Evolutionary conservation across 2,329 filamentous ascomycete species (phyloP).

Genomic region (Dothidotthia symphoricarpi): DNA sequence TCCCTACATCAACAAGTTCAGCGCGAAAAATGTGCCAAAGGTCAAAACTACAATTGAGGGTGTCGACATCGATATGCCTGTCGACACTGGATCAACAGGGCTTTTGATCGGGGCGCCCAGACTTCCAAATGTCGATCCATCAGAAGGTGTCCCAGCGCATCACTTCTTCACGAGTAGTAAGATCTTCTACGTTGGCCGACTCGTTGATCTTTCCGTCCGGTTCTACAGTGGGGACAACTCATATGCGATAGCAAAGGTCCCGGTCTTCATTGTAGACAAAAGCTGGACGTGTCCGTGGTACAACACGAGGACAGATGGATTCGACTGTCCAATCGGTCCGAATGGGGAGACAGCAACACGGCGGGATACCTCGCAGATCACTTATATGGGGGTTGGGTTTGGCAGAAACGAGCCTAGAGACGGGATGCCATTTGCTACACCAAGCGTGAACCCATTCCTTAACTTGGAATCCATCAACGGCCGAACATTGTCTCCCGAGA

Average conservation of each 20-base stretch:
- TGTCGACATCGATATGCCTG: conserved; percentile 31
- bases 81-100: conserved; percentile 40
- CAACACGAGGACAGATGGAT: conserved; percentile 18
- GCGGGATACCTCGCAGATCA: conserved; percentile 31
- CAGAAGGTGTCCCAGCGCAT: conserved; percentile 27
- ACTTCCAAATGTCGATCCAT: conserved; percentile 25
- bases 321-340: conserved; percentile 32
- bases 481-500: conserved; percentile 3
- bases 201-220: conserved; percentile 28
- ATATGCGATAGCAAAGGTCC: conserved; percentile 26
- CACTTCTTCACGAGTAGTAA: conserved; percentile 38
- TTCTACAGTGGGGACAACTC: conserved; percentile 25
- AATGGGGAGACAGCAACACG: conserved; percentile 22
- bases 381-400: conserved; percentile 41
- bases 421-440: conserved; percentile 30
- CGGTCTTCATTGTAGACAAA: conserved; percentile 35
- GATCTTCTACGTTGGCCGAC: conserved; percentile 35
- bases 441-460: conserved; percentile 36
- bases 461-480: conserved; percentile 34
- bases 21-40: conserved; percentile 23
- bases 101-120: conserved; percentile 35
- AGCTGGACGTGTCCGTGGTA: conserved; percentile 39
- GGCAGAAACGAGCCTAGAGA: conserved; percentile 31
- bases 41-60: conserved; percentile 30
- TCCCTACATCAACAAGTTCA: conserved; percentile 32